A percentile compares a stretch with the other conserved stretches of the same genome.
phyloP scores from a whole-genome alignment of 257 asterid species.

The Capsicum baccatum region DNA sequence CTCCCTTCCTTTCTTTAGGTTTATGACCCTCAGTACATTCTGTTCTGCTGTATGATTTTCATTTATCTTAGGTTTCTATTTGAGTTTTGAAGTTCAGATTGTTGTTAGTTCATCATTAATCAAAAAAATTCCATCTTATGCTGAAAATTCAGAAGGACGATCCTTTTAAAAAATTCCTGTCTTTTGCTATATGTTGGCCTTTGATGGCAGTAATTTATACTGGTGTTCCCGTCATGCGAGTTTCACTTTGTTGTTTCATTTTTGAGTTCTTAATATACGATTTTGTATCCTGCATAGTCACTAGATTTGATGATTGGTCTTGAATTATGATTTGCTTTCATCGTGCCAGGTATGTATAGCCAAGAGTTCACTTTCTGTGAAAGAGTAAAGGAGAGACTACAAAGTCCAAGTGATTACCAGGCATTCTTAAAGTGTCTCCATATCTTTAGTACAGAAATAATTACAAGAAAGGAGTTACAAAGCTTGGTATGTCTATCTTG shows the following conservation, averaged over 20 bases:
- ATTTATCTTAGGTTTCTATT: not conserved
- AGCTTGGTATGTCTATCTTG: slow-evolving; percentile 38
- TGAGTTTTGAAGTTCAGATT: slow-evolving; percentile 16
- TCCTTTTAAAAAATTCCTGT: not conserved
- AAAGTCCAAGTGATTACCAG: slow-evolving; percentile 42
- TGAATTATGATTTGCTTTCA: slow-evolving; percentile 32
- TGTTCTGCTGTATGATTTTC: slow-evolving; percentile 23
- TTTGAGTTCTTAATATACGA: not conserved
- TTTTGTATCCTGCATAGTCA: not conserved
- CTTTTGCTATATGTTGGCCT: slow-evolving; percentile 19
- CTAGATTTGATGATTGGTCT: not conserved
- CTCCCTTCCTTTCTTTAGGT: not conserved
- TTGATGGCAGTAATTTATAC: not conserved
- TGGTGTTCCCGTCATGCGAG: not conserved
- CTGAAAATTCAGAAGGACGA: not conserved
- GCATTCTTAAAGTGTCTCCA: slow-evolving; percentile 51
- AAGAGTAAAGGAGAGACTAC: slow-evolving; percentile 47
- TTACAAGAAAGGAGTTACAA: slow-evolving; percentile 42
- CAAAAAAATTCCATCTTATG: not conserved
- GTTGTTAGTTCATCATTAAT: slow-evolving; percentile 15
- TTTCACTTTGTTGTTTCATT: slow-evolving; percentile 17
- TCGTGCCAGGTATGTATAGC: slow-evolving; percentile 44
- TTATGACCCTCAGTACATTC: slow-evolving; percentile 14
- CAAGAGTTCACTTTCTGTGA: slow-evolving; percentile 46
- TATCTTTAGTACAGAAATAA: slow-evolving; percentile 43